Conservation (phyloP, 441 rosid genomes). For the Capsella rubella region DNA sequence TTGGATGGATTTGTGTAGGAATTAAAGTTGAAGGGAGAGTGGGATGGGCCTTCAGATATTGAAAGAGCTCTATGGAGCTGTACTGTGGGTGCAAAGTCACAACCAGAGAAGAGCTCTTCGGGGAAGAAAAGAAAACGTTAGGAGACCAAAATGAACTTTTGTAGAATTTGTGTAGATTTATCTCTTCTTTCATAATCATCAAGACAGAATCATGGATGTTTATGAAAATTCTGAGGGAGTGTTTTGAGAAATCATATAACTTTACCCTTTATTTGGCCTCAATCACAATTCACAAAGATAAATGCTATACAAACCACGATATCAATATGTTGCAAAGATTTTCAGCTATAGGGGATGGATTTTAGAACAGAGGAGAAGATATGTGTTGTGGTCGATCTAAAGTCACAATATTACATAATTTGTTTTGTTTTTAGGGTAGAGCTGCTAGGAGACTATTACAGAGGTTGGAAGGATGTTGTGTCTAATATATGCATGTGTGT, state of each 20-base stretch:
- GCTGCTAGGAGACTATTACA: neutral
- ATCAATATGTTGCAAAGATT: neutral
- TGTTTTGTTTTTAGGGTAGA: no score
- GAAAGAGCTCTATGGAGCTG: slow-evolving; percentile 91
- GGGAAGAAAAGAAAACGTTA: slow-evolving; percentile 75
- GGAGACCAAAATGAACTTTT: neutral
- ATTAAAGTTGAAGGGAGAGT: slow-evolving; percentile 55
- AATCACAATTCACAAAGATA: neutral
- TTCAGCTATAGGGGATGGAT: neutral
- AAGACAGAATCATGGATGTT: neutral
- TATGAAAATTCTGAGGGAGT: neutral
- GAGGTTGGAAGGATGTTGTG: neutral
- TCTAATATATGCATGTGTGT: neutral
- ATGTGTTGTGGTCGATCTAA: neutral
- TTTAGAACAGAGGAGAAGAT: neutral
- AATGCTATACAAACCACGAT: neutral
- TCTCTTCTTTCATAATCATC: neutral
- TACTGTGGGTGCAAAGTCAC: slow-evolving; percentile 52
- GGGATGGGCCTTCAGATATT: slow-evolving; percentile 72
- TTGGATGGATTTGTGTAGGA: slow-evolving; percentile 55
- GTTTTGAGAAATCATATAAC: neutral
- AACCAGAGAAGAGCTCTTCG: slow-evolving; percentile 44
- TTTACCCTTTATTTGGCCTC: neutral
- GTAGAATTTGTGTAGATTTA: neutral
- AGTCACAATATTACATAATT: neutral